Evolutionary conservation across 169 alveolate genomes (phyloP), one percentile per base, ranked within the genome.

Genomic region (Plasmodium vivax): DNA sequence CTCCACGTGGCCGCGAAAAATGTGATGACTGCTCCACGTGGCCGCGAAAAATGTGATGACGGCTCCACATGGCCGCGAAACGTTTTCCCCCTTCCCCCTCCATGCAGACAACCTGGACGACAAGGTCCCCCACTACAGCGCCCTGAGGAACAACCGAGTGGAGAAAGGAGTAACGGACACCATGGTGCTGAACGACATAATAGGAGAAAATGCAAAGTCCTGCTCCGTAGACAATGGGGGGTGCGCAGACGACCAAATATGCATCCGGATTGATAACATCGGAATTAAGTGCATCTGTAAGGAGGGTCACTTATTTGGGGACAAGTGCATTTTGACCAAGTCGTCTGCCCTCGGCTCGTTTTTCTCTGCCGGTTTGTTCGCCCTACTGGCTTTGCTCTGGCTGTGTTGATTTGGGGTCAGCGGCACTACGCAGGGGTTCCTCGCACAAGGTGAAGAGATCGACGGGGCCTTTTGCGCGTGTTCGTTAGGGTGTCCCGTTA

Each of bases 211-310:
- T 7, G 32, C 10, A 83, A 83, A 83, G 27, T 58, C 92, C 8
- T 83, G 92, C 8, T 14, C 92, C 23, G 62, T 56, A 12, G 68
- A 83, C 43, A 83, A 83, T 16, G 92, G 92, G 10, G 92, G 92
- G 16, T 83, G 92, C 73, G 16, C 51, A 32, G 71, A 83, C 3
- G 92, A 83, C 47, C 80, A 83, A 83, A 32, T 83, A 83, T 83
- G 92, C 47, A 83, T 83, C 62, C 36, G 38, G 27, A 83, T 62
- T 7, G 36, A n/a, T 36, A 56, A 83, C 45, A 30, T 56, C 4
- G 82, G 81, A 14, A 32, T 83, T 19, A 62, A 32, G 74, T 83
- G 92, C 45, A 30, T 83, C 45, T 83, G 92, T 83, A 83, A 83
- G 54, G 92, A 83, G 14, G 92, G 92, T 30, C 32, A 45, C 62